Base-by-base conservation (phyloP, 768 basidiomycete species). In the Rossbeevera mucosa region DNA sequence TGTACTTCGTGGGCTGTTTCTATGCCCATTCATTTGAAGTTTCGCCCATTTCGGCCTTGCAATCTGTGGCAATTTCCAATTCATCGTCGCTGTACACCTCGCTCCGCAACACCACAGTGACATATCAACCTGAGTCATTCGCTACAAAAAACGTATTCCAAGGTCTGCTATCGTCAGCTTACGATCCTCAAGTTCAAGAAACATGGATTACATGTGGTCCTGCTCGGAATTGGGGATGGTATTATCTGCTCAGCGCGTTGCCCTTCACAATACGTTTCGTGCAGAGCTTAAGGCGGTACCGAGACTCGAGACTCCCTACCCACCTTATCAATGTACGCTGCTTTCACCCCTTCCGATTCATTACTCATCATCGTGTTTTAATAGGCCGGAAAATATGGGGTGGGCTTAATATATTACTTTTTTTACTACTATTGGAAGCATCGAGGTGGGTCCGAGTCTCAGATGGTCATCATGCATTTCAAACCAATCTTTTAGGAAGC, bases 261-360 rank as follows among this genome's bases (percentile, higher is more conserved):
- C 94, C 95, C 0, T 76, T 91, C 6, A 51, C 86, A 5, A 74
- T 84, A 24, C 94, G 95, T 70, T 67, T 93, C 36, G 74, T 90
- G 9, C 95, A 99, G 69, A 91, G 89, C 63, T 60, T 96, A 44
- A 85, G 86, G 56, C 92, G 94, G 71, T 97, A 86, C 64, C 70
- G 68, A 36, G 95, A 96, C 64, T 91, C 91, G 0, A 72, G 74
- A 28, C 65, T 86, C 25, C 59, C 74, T 8, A 88, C 86, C 0
- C 94, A 97, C 76, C 65, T 97, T 33, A 82, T 97, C 64, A 97
- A 97, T 64, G 94, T 91, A 50, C 56, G 38, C 6, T 4, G 8
- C 13, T 3, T 30, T 13, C 18, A 13, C n/a, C 9, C 11, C 20
- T 21, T 18, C 31, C 16, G n/a, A 2, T 40, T 25, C 18, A 6